These are phyloP conservation scores for Thelonectria discophora DNA, from an alignment of 2,329 filamentous ascomycete genomes.

Conservation along the genomic window DNA sequence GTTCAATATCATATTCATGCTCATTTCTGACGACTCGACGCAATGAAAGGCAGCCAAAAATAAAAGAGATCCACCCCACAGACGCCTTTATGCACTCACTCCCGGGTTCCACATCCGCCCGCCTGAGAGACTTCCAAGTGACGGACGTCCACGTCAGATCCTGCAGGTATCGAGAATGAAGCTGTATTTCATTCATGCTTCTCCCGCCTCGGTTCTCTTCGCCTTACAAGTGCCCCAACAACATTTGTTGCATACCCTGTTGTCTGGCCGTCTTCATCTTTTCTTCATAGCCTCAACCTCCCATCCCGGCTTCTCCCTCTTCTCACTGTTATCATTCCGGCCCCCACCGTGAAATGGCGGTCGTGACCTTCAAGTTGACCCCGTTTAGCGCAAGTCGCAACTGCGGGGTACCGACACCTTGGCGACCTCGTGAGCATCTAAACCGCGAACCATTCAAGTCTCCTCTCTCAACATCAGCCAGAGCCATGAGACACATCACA, in stretches of 20 bases:
- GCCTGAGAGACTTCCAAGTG: slow-evolving; percentile 9
- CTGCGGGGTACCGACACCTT: slow-evolving; percentile 26
- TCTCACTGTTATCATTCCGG: slow-evolving; percentile 13
- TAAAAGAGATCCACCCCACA: too few relatives aligned
- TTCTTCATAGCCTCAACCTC: too few relatives aligned
- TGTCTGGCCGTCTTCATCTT: too few relatives aligned
- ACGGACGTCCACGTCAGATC: slow-evolving; percentile 23
- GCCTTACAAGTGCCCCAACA: not conserved
- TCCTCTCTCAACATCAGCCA: slow-evolving; percentile 8
- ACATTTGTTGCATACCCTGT: not conserved
- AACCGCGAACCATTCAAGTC: slow-evolving; percentile 24
- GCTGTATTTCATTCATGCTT: not conserved
- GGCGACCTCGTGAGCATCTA: slow-evolving; percentile 25
- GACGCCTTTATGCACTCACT: slow-evolving; percentile 16
- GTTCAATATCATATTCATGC: too few relatives aligned
- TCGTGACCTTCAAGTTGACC: slow-evolving; percentile 23
- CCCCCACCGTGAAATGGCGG: slow-evolving; percentile 19
- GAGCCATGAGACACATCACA: slow-evolving; percentile 15
- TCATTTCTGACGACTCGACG: too few relatives aligned
- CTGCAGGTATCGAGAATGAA: slow-evolving; percentile 10
- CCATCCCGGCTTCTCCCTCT: too few relatives aligned
- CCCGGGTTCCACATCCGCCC: not conserved
- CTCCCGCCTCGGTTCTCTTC: not conserved
- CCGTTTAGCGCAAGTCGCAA: slow-evolving; percentile 21
- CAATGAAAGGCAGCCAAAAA: too few relatives aligned